Percentiles rank a stretch among this genome's conserved stretches.
These are phyloP conservation scores for Penicillium subrubescens DNA, from an alignment of 495 filamentous ascomycete species.

Conservation along the genomic window DNA sequence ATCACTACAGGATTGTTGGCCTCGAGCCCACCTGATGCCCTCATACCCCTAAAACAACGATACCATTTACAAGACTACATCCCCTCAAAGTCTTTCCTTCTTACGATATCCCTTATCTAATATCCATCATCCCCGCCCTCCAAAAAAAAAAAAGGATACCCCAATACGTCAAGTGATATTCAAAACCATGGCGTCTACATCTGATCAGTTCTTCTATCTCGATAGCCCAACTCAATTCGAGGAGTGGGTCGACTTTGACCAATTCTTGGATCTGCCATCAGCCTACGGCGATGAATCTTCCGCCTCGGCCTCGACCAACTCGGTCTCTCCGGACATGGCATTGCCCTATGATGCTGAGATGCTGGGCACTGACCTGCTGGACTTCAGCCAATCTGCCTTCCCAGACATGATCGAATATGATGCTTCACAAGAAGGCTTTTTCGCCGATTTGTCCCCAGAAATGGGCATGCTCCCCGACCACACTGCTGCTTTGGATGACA, in stretches of 20 bases:
- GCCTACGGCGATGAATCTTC: slow-evolving; percentile 35
- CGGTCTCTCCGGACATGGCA: slow-evolving; percentile 39
- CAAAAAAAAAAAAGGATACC: slow-evolving; percentile 10
- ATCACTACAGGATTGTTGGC: slow-evolving; percentile 6
- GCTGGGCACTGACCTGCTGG: slow-evolving; percentile 25
- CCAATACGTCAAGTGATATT: slow-evolving; percentile 9
- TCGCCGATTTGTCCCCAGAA: slow-evolving; percentile 23
- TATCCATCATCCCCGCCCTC: not conserved
- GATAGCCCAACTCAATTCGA: slow-evolving; percentile 17
- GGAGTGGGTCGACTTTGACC: slow-evolving; percentile 45
- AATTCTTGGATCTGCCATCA: slow-evolving; percentile 40
- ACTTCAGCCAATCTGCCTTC: slow-evolving; percentile 29
- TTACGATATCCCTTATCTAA: slow-evolving; percentile 1
- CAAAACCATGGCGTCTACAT: slow-evolving; percentile 28
- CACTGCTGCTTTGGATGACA: slow-evolving; percentile 30
- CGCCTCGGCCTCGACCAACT: slow-evolving; percentile 37
- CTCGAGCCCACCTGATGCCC: slow-evolving; percentile 6
- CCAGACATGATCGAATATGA: slow-evolving; percentile 34
- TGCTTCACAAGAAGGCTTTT: slow-evolving; percentile 22
- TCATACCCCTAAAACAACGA: not conserved
- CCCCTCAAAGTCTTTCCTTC: not conserved
- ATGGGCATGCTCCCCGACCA: slow-evolving; percentile 29
- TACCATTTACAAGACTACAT: slow-evolving; percentile 2
- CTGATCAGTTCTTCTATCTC: slow-evolving; percentile 27
- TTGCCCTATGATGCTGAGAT: slow-evolving; percentile 32